Percentiles rank a stretch among this genome's conserved stretches.
Conservation (phyloP, 768 basidiomycete genomes). For the Lactarius hatsudake region DNA sequence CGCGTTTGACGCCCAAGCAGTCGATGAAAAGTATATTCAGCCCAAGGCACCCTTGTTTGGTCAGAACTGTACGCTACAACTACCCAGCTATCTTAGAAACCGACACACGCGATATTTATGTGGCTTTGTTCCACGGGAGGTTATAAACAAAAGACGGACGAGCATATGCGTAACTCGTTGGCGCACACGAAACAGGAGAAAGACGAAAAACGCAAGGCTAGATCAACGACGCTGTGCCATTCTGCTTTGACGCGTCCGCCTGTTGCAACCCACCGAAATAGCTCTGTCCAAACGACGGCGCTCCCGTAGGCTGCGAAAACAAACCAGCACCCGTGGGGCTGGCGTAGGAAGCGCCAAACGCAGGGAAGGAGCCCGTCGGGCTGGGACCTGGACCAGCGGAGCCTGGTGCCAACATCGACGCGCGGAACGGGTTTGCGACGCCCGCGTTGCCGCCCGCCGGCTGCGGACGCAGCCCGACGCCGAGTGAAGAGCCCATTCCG, state of each 20-base stretch:
- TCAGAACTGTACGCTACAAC: not conserved
- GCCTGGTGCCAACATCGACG: slow-evolving; percentile 36
- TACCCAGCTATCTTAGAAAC: not conserved
- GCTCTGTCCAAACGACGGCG: slow-evolving; percentile 27
- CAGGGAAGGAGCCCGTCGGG: slow-evolving; percentile 32
- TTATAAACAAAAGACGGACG: not conserved
- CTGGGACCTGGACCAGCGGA: slow-evolving; percentile 17
- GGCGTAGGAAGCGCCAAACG: slow-evolving; percentile 20
- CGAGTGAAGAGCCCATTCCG: slow-evolving; percentile 23
- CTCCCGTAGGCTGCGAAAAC: slow-evolving; percentile 24
- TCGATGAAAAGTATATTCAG: not conserved
- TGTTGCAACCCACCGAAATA: slow-evolving; percentile 24
- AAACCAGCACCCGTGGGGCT: slow-evolving; percentile 19
- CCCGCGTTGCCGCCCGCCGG: slow-evolving; percentile 38
- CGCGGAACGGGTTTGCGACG: slow-evolving; percentile 43
- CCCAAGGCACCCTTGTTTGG: not conserved
- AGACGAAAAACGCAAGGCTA: slow-evolving; percentile 30
- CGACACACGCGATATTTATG: not conserved
- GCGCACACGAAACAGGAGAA: not conserved
- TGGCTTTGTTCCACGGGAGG: not conserved
- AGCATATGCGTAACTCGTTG: not conserved
- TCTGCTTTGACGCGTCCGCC: slow-evolving; percentile 35
- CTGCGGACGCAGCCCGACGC: slow-evolving; percentile 40
- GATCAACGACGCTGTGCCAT: slow-evolving; percentile 49
- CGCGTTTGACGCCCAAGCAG: not conserved